A percentile compares a stretch with the other conserved stretches of the same genome.
These are phyloP conservation scores for Jimgerdemannia lactiflua DNA, from an alignment of 192 early-diverging fungal genomes.

Conservation along the genomic window DNA sequence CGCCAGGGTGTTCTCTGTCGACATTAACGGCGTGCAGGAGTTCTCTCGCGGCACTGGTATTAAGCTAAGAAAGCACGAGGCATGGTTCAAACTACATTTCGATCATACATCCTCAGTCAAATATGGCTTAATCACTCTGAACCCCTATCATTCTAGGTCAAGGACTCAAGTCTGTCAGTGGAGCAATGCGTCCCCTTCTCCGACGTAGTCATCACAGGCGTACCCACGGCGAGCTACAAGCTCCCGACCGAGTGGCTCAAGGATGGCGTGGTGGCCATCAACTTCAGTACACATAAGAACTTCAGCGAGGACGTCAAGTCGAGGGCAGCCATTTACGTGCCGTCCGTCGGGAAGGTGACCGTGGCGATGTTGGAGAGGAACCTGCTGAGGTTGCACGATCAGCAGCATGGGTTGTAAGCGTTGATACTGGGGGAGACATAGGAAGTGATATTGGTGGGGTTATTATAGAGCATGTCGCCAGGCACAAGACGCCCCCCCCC, in stretches of 20 bases:
- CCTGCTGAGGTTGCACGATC: slow-evolving; percentile 83
- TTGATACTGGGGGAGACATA: no score
- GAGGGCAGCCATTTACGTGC: slow-evolving; percentile 95
- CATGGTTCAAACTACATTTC: neutral
- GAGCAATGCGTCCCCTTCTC: slow-evolving; percentile 82
- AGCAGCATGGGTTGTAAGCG: slow-evolving; percentile 31
- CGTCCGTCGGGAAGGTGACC: slow-evolving; percentile 96
- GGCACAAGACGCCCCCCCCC: no score
- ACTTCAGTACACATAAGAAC: slow-evolving; percentile 96
- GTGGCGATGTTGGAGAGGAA: slow-evolving; percentile 99
- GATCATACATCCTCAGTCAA: neutral
- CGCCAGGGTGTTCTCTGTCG: slow-evolving; percentile 94
- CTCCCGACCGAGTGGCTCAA: slow-evolving; percentile 82
- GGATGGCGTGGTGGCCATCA: slow-evolving; percentile 96
- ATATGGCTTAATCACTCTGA: slow-evolving; percentile 1
- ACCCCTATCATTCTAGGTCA: slow-evolving; percentile 41
- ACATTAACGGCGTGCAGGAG: slow-evolving; percentile 83
- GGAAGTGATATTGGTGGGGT: no score
- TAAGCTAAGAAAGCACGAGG: slow-evolving; percentile 62
- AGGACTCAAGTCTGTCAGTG: slow-evolving; percentile 65
- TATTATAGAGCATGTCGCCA: no score
- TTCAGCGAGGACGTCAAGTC: slow-evolving; percentile 92
- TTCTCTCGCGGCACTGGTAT: slow-evolving; percentile 72
- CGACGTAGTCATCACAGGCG: slow-evolving; percentile 98
- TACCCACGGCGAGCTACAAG: slow-evolving; percentile 87